Evolutionary conservation across 2,329 filamentous ascomycete genomes (phyloP), one percentile per base, ranked within the genome.

Genomic region (Colletotrichum spinosum): DNA sequence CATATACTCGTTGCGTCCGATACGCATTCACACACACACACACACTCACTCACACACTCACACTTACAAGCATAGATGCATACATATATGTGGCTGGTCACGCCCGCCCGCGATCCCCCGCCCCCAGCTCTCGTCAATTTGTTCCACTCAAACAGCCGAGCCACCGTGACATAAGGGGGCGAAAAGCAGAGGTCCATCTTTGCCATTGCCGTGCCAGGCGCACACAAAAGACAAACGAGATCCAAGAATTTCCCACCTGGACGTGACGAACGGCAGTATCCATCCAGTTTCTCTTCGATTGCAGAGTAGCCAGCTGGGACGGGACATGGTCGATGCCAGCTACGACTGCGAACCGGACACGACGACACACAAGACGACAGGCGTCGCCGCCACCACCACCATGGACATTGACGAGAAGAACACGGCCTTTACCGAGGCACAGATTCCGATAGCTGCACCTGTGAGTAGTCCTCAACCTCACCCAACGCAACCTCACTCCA

Each of bases 51-150:
- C 25, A 25, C 25, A 25, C 25, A 25, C 15, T 17, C 15, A 25
- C 25, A 25, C 25, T 1, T 25, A 25, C 25, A 25, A 25, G 25
- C 25, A 25, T 25, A 25, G 25, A 25, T 97, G 56, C 76, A 85
- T 64, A 91, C 89, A 45, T 94, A 97, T 78, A 84, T 88, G 37
- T 80, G 90, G 58, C 95, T 97, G 75, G 84, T 88, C 54, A 87
- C 97, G 9, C 94, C 94, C 42, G 81, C 85, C 58, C 84, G 90
- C 70, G 81, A 42, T 46, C 15, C 41, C 83, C 81, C 58, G 68
- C 71, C 86, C 68, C 84, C 51, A 55, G 35, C 62, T 61, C 48
- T 17, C 52, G 52, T 25, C 25, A 25, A 25, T 1, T 5, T 25
- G 25, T 48, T 55, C 41, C 56, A 53, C 48, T 34, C 15, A 41